Conservation (phyloP, 495 filamentous ascomycete genomes). For the Opeltia flavorubescens region DNA sequence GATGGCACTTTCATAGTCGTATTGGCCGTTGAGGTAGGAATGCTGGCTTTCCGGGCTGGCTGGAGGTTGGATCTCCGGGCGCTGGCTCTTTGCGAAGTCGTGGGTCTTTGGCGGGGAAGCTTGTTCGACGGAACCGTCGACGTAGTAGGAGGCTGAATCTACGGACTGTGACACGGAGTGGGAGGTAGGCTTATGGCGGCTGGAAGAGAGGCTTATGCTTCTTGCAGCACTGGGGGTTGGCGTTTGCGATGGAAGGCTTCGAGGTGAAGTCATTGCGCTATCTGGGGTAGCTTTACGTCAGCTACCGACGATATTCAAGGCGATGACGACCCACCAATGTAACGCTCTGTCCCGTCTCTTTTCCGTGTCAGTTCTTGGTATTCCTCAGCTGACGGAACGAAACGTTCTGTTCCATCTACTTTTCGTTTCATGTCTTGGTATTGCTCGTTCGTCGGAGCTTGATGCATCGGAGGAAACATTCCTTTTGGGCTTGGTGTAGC, state of each 20-base stretch:
- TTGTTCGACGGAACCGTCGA: slow-evolving; percentile 1
- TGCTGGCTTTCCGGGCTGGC: background rate
- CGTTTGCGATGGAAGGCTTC: background rate
- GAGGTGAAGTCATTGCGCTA: background rate
- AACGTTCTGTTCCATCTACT: background rate
- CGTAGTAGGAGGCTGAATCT: slow-evolving; percentile 1
- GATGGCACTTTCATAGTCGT: background rate
- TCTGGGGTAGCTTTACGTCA: too few species aligned
- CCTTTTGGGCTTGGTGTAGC: background rate
- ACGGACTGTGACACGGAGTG: background rate
- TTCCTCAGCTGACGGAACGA: background rate
- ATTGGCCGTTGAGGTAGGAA: background rate
- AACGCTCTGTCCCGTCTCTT: too few species aligned
- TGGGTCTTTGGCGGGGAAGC: background rate
- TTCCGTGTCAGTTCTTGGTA: background rate
- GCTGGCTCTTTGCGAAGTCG: background rate
- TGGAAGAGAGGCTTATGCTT: background rate
- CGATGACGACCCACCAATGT: too few species aligned
- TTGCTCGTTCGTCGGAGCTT: background rate
- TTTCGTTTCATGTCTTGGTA: background rate
- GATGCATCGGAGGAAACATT: slow-evolving; percentile 1
- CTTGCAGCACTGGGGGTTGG: background rate
- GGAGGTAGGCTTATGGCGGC: background rate
- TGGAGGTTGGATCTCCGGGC: background rate
- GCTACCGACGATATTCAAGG: too few species aligned